Evolutionary conservation across 148 eudicot species (phyloP), one percentile per base, ranked within the genome.

Genomic region (Rhododendron griersonianum): DNA sequence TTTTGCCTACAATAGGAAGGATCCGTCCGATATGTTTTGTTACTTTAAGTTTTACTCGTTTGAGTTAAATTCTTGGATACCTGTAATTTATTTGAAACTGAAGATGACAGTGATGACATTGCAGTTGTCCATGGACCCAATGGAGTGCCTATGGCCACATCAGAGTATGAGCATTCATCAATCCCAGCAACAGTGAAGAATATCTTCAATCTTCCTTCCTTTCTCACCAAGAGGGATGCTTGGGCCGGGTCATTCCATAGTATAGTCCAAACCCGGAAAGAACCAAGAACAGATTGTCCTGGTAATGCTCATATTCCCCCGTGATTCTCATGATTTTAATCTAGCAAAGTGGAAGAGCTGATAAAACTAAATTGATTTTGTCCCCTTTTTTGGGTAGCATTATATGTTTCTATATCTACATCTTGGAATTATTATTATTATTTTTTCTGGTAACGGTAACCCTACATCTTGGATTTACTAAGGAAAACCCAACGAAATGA

Each of bases 91-190:
- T 78, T 78, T n/a, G 37, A 7, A 78, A 78, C 81, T 78, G 30
- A 78, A 45, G 30, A 15, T 80, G 50, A 44, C 74, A 11, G 59
- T 73, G 50, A n/a, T 67, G 57, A 16, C 47, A 10, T 23, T 91
- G 92, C 95, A 95, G 98, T 95, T 87, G 96, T 95, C 74, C 97
- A 94, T 85, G 94, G 94, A 69, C 91, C 98, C 3, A 90, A 91
- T 33, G 96, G 98, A 69, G 80, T 83, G 25, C 98, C 98, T n/a
- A 81, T 45, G 77, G 88, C 93, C 6, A 91, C 96, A 44, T 95
- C 98, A 1, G 98, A 95, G 65, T 95, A 89, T 73, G 98, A 95
- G 92, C 98, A 95, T 81, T 95, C 96, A 37, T 93, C 94, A 25
- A 93, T 93, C 61, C 92, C 95, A 41, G 95, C 93, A 65, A 94